Base-by-base conservation (phyloP, 345 rosid species). In the Melastoma malabathricum region DNA sequence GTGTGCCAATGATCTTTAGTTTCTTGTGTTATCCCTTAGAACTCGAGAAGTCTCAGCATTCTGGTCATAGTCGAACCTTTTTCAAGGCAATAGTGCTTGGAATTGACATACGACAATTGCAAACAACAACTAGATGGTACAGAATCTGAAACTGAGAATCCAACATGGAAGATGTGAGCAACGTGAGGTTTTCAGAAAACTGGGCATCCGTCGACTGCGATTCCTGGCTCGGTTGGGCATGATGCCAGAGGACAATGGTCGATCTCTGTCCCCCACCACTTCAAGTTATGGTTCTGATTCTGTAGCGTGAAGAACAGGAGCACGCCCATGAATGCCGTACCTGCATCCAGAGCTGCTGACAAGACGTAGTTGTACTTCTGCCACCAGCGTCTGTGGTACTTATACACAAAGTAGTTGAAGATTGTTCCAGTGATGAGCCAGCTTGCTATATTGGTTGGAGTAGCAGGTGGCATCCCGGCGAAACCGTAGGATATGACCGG, bases 391-490 rank as follows among this genome's bases (percentile, higher is more conserved):
- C 79, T 93, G 62, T 71, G 83, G 76, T 75, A 79, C 17, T 67
- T 74, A 74, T 81, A 93, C 50, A 93, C 72, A 29, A 83, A 88
- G 63, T 73, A 78, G 77, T 93, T 93, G 79, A 93, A 93, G 69
- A 86, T 69, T 56, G 71, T 75, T 65, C 96, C 98, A 0, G 94
- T 82, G 54, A 75, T 20, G n/a, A 90, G 77, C 98, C 98, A 90
- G 73, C 94, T 90, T 0, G 94, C 89, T 2, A 86, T 83, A 67
- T 90, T 86, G 15, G 96, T 84, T 6, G 98, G 92, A 56, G 96
- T 83, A n/a, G 98, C 98, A 0, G 98, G 98, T 41, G 96, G 98
- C 96, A 89, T 79, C 61, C 89, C 94, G 0, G 97, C 94, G 31
- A 86, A 86, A 0, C 96, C 98, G 6, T 83, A 83, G 10, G 94